phyloP scores from a whole-genome alignment of 768 basidiomycete genomes.

The Russula abietina region DNA sequence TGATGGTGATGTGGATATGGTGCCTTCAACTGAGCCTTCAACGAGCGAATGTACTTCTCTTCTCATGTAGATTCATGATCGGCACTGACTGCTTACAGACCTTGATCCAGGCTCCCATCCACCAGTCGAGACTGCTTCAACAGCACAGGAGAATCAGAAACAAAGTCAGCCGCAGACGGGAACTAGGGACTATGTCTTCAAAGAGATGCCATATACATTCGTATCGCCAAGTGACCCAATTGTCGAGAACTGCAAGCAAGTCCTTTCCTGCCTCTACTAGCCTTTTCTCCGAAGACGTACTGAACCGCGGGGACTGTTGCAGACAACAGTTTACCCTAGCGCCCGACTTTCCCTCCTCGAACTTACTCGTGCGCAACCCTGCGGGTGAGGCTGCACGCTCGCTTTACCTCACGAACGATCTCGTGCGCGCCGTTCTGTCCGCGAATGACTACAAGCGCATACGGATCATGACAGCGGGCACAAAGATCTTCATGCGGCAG shows the following conservation, averaged over 20 bases:
- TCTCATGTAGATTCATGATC: background rate
- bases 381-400: slow-evolving; percentile 65
- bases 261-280: slow-evolving; percentile 14
- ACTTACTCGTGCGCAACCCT: slow-evolving; percentile 84
- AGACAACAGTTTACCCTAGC: slow-evolving; percentile 71
- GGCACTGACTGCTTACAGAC: background rate
- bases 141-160: slow-evolving; percentile 23
- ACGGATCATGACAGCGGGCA: slow-evolving; percentile 87
- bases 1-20: slow-evolving; percentile 29
- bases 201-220: slow-evolving; percentile 90
- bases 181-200: slow-evolving; percentile 36
- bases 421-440: slow-evolving; percentile 72
- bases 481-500: slow-evolving; percentile 88
- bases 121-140: slow-evolving; percentile 8
- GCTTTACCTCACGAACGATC: slow-evolving; percentile 81
- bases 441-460: slow-evolving; percentile 81
- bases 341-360: slow-evolving; percentile 62
- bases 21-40: slow-evolving; percentile 5
- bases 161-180: slow-evolving; percentile 26
- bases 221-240: slow-evolving; percentile 64
- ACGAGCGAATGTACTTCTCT: slow-evolving; percentile 2
- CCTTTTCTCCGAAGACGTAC: background rate
- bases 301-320: slow-evolving; percentile 8
- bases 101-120: background rate
- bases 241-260: slow-evolving; percentile 68